Percentiles rank a stretch among this genome's conserved stretches.
Conservation (phyloP, 2,329 filamentous ascomycete genomes). For the Oidium heveae region DNA sequence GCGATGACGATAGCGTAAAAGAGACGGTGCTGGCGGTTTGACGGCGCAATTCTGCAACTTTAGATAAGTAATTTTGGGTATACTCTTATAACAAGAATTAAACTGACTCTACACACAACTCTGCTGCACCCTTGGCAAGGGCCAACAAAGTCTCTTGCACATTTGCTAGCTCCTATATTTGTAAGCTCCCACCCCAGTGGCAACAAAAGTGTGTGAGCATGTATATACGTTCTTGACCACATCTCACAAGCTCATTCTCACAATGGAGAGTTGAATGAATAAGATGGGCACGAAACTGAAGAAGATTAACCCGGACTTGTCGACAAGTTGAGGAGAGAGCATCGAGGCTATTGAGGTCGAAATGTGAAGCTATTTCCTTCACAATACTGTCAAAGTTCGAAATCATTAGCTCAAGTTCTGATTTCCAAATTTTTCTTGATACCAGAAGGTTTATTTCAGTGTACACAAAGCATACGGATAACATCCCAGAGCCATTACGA, state of each 20-base stretch:
- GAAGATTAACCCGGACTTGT: slow-evolving; percentile 48
- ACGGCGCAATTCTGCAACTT: slow-evolving; percentile 55
- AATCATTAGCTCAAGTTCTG: neutral
- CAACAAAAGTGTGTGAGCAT: slow-evolving; percentile 4
- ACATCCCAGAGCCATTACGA: slow-evolving; percentile 37
- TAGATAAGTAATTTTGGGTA: too few relatives aligned
- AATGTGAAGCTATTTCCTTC: slow-evolving; percentile 43
- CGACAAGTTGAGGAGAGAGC: slow-evolving; percentile 62
- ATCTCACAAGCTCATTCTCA: slow-evolving; percentile 36
- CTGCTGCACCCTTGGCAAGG: slow-evolving; percentile 56
- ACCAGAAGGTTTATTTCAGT: neutral
- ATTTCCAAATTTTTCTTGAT: neutral
- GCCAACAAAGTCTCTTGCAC: slow-evolving; percentile 67
- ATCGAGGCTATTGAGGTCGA: slow-evolving; percentile 75
- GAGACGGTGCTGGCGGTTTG: slow-evolving; percentile 46
- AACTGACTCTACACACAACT: slow-evolving; percentile 60
- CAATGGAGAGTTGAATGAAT: slow-evolving; percentile 57
- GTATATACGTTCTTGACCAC: slow-evolving; percentile 29
- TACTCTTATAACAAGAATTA: too few relatives aligned
- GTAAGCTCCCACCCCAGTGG: too few relatives aligned
- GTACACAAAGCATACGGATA: slow-evolving; percentile 32
- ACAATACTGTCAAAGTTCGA: slow-evolving; percentile 34
- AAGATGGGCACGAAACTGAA: slow-evolving; percentile 54
- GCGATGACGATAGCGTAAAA: slow-evolving; percentile 51
- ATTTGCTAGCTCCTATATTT: slow-evolving; percentile 45